Base-by-base conservation (phyloP, 2,329 filamentous ascomycete genomes). In the Alternaria gaisen region DNA sequence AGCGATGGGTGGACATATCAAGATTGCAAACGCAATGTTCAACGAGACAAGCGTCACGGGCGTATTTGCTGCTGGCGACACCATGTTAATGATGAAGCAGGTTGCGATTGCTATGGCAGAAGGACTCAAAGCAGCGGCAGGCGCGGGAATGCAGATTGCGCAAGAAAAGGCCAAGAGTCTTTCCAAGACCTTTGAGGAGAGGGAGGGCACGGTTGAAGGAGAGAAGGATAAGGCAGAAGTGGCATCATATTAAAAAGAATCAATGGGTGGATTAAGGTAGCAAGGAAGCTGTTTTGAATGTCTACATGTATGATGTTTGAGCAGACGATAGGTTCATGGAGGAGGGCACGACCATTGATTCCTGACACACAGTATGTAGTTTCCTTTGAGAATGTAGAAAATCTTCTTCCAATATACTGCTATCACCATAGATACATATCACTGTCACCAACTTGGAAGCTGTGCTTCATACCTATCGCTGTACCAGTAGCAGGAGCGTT, bases 21-120 rank as follows among this genome's bases (percentile, higher is more conserved):
- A 81, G 78, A 9, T 74, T 54, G 72, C 74, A 0, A 74, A 73
- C 20, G 64, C 70, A 2, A 83, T 84, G 36, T 84, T 86, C 66
- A 78, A 82, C 41, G 78, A 82, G 69, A 86, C 85, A 4, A 84
- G 72, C 55, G 79, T 86, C 0, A 72, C 75, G 3, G 86, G 86
- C 0, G 82, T 85, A 3, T 87, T 84, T 73, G 85, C 85, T 0
- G 83, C 78, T 1, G 86, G 86, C 0, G 86, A 89, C 72, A 76
- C 71, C 1, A 74, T 73, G 69, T 59, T 62, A 0, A 53, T 67
- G 62, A 72, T 77, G 67, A 76, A 77, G 63, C 73, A 76, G 51
- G 72, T 66, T n/a, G 66, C 65, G 7, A 58, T 76, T 48, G 69
- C 74, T 0, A 73, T 75, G 72, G 65, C 66, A 1, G 71, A 75